Evolutionary conservation across 1,139 yeast species (phyloP), one percentile per base, ranked within the genome.

Genomic region (Geotrichum aggregatum): DNA sequence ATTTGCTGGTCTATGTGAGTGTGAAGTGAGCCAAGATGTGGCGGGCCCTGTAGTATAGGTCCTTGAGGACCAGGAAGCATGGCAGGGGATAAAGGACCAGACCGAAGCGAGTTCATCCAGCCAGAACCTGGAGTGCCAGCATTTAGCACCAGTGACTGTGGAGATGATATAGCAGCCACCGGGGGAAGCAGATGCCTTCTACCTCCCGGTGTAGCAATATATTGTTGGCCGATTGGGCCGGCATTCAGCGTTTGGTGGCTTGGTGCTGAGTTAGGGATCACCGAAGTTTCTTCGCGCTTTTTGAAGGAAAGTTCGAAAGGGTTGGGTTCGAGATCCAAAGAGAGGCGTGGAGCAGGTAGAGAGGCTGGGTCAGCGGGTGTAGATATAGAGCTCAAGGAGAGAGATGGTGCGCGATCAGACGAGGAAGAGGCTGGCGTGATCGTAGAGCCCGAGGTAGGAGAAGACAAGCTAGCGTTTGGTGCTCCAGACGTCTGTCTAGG

Each of bases 231-330:
- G 47, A 26, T 30, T 19, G 40, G 49, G 34, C 46, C 49, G 21
- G 44, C 30, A 21, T 39, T 43, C 7, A 48, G 31, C 8, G 30
- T 26, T 24, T 44, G 19, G 2, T 50, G 21, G n/a, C 41, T 41
- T 10, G 47, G 44, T 7, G 41, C n/a, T 50, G 46, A 26, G 56
- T 63, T 52, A 50, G 55, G 52, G 54, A 60, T 48, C 44, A 60
- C 52, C 35, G 62, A 45, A 50, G 64, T 49, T 49, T 62, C 52
- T n/a, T 65, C 65, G 47, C 80, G 83, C 34, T 72, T 71, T 33
- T 96, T 97, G 71, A 92, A 92, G 47, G 96, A 87, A 66, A 85
- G 84, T 69, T 92, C 98, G 65, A 92, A 92, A 1, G 98, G 98
- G 64, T 92, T 92, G 3, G 94, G 96, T 67, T 92, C 99, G 58